Conservation (phyloP, 768 basidiomycete genomes). For the Tephrocybe rancida region DNA sequence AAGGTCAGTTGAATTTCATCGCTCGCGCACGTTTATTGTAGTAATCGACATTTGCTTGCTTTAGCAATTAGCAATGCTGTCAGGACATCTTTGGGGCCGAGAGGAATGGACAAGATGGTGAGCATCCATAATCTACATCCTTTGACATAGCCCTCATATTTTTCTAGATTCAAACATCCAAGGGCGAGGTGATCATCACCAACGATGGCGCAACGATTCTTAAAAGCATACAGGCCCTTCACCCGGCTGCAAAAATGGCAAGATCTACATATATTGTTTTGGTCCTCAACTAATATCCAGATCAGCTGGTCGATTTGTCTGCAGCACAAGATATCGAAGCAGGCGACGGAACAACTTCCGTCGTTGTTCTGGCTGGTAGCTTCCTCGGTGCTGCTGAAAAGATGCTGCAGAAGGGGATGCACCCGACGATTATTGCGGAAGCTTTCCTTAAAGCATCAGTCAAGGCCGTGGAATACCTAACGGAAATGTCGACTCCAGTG, state of each 20-base stretch:
- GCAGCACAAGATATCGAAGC: slow-evolving; percentile 98
- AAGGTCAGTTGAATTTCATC: slow-evolving; percentile 54
- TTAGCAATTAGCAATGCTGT: slow-evolving; percentile 97
- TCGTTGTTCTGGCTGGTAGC: slow-evolving; percentile 95
- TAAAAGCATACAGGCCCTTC: slow-evolving; percentile 92
- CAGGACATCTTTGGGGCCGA: slow-evolving; percentile 92
- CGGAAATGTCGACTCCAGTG: slow-evolving; percentile 90
- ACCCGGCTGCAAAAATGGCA: slow-evolving; percentile 99
- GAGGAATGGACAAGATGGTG: slow-evolving; percentile 99
- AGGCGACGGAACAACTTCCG: slow-evolving; percentile 97
- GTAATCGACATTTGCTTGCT: slow-evolving; percentile 3
- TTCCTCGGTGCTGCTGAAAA: slow-evolving; percentile 95
- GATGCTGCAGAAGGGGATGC: slow-evolving; percentile 95
- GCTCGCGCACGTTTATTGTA: not conserved
- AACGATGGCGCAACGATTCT: slow-evolving; percentile 99
- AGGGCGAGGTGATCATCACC: slow-evolving; percentile 96
- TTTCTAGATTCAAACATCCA: slow-evolving; percentile 90
- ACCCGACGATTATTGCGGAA: slow-evolving; percentile 96
- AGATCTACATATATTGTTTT: slow-evolving; percentile 21
- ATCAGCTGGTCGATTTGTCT: slow-evolving; percentile 93
- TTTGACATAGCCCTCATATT: slow-evolving; percentile 9
- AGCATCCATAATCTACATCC: slow-evolving; percentile 19
- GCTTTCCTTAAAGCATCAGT: slow-evolving; percentile 90
- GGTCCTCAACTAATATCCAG: slow-evolving; percentile 10
- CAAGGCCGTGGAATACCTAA: slow-evolving; percentile 93